Evolutionary conservation across 495 filamentous ascomycete genomes (phyloP).

Genomic region (Delitschia confertaspora): DNA sequence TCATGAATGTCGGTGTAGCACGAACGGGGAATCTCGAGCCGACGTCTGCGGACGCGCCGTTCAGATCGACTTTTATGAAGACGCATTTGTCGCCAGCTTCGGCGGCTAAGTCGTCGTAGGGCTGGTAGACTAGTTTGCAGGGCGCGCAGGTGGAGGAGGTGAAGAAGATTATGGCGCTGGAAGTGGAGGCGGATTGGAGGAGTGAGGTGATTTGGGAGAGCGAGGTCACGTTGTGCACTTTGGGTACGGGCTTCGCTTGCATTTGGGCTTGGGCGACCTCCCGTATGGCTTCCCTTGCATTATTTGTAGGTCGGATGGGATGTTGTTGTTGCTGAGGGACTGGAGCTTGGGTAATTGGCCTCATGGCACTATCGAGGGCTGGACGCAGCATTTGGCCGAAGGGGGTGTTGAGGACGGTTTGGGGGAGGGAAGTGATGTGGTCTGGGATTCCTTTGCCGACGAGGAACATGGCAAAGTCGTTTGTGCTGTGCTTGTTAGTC

Average conservation of each 20-base stretch:
- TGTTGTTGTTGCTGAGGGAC: constrained; percentile 32
- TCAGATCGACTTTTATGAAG: constrained; percentile 79
- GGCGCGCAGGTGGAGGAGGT: constrained; percentile 80
- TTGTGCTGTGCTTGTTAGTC: constrained; percentile 40
- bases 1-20: constrained; percentile 85
- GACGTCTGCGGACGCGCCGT: constrained; percentile 52
- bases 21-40: constrained; percentile 55
- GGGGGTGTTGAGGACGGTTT: constrained; percentile 78
- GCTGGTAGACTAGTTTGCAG: constrained; percentile 74
- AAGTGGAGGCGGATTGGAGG: constrained; percentile 48
- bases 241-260: constrained; percentile 21
- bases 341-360: constrained; percentile 49
- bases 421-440: constrained; percentile 80
- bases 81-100: constrained; percentile 59
- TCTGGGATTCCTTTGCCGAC: constrained; percentile 82
- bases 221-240: constrained; percentile 46
- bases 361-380: constrained; percentile 65
- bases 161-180: constrained; percentile 84
- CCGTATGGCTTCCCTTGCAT: constrained; percentile 1
- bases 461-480: constrained; percentile 85
- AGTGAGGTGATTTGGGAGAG: constrained; percentile 52
- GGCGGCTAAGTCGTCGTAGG: constrained; percentile 70
- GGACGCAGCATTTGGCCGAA: constrained; percentile 86
- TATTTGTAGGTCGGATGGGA: neutral
- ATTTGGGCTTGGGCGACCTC: neutral